These are phyloP conservation scores for Backusella circina DNA, from an alignment of 192 early-diverging fungal genomes.

Conservation along the genomic window DNA sequence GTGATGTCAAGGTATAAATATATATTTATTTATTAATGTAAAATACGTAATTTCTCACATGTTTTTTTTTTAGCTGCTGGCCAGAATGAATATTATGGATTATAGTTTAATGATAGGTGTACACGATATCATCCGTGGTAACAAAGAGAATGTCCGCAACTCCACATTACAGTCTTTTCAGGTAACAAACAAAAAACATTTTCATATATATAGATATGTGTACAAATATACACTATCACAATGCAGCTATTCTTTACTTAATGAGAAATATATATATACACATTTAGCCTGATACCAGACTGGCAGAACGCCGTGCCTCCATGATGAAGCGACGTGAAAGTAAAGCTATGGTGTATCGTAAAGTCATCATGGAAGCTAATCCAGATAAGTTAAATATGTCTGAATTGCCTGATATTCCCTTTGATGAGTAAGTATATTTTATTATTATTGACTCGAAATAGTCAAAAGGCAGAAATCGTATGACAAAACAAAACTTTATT, in stretches of 20 bases:
- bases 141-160: conserved; percentile 90
- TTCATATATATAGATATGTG: not conserved
- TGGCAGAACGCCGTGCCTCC: conserved; percentile 41
- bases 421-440: conserved; percentile 28
- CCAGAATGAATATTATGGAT: conserved; percentile 65
- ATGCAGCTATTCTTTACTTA: not conserved
- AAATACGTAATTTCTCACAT: not conserved
- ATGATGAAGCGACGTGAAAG: conserved; percentile 46
- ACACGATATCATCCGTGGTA: conserved; percentile 85
- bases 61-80: conserved; percentile 31
- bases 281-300: conserved; percentile 29
- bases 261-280: not conserved
- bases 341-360: conserved; percentile 49
- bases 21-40: not conserved
- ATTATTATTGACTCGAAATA: conserved; percentile 2
- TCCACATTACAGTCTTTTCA: conserved; percentile 83
- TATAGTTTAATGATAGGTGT: conserved; percentile 96
- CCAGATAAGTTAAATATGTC: conserved; percentile 57
- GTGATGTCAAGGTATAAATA: conserved; percentile 71
- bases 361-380: conserved; percentile 54
- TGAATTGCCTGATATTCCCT: conserved; percentile 52
- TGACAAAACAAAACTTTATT: not conserved
- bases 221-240: not conserved
- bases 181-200: conserved; percentile 26
- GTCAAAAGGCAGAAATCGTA: not conserved